Evolutionary conservation across 352 stramenopile genomes (phyloP), one percentile per base, ranked within the genome.

Genomic region (Thalassiosira mediterranea): DNA sequence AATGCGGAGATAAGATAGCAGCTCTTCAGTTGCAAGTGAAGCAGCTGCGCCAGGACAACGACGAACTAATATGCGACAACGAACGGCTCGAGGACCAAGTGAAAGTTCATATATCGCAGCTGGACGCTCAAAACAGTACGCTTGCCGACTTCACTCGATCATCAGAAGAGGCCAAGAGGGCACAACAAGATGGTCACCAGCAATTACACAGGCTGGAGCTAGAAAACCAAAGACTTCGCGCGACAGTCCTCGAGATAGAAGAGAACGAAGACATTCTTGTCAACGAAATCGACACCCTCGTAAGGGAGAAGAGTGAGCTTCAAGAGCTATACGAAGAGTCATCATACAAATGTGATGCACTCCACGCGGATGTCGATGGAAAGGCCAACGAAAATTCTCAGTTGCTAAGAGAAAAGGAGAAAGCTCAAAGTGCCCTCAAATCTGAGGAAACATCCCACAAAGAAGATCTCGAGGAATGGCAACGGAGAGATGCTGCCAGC

Each of bases 281-380:
- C 4, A 57, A 68, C 38, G 81, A 89, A 73, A 83, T 90, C 51
- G 81, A 89, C 38, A 74, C 76, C 10, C 60, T 88, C 13, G 81
- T 81, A 10, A 65, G 59, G 53, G 81, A 90, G 53, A 84, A 81
- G 34, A 78, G 54, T 28, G 59, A 86, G 1, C 67, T 76, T 47
- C 69, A 90, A 56, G 60, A 64, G 47, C 31, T 59, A 40, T 79
- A 73, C 37, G 77, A 84, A 46, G 76, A 89, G 5, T 46, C 90
- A 1, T 23, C 72, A 15, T 79, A 69, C 0, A 79, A 84, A 23
- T 77, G 57, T 52, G 74, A 83, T 59, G 15, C 25, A 4, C 64
- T 90, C 10, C 70, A 79, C 53, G 66, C 70, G 60, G 76, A 88
- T 53, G 17, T 86, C 38, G 82, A 90, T 53, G 63, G 73, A 46